These are phyloP conservation scores for Pezicula radicicola DNA, from an alignment of 2,329 filamentous ascomycete species.

Conservation along the genomic window DNA sequence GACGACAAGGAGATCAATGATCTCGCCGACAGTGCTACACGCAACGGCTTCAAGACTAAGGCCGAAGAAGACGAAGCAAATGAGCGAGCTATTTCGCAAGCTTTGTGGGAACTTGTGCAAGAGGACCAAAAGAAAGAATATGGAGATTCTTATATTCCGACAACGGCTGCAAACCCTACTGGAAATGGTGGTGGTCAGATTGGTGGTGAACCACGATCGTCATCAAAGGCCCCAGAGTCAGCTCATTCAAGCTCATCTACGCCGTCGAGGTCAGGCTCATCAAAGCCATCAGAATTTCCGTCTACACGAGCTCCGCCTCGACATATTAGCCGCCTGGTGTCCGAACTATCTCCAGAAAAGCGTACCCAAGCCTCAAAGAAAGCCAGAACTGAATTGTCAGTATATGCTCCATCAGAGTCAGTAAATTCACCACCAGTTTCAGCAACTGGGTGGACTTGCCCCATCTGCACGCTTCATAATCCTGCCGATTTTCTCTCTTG, in stretches of 20 bases:
- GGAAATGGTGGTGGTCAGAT: constrained; percentile 27
- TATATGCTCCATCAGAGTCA: background rate
- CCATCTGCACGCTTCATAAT: constrained; percentile 56
- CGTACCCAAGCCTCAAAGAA: constrained; percentile 11
- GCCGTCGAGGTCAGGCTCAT: background rate
- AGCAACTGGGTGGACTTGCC: constrained; percentile 52
- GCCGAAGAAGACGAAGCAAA: constrained; percentile 89
- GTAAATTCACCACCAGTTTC: constrained; percentile 6
- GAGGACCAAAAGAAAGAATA: constrained; percentile 53
- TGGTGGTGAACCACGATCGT: constrained; percentile 4
- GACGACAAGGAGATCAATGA: constrained; percentile 64
- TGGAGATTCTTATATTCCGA: constrained; percentile 23
- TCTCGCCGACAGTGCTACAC: constrained; percentile 60
- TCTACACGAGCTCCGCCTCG: constrained; percentile 13
- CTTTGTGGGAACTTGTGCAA: constrained; percentile 81
- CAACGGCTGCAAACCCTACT: constrained; percentile 25
- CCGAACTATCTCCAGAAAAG: constrained; percentile 17
- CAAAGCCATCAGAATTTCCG: background rate
- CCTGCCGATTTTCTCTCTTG: constrained; percentile 47
- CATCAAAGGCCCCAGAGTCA: background rate
- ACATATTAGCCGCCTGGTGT: constrained; percentile 24
- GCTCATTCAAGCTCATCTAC: background rate
- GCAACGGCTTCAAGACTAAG: constrained; percentile 75
- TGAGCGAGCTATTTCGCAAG: constrained; percentile 80
- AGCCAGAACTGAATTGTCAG: constrained; percentile 1